Evolutionary conservation across 768 basidiomycete species (phyloP).

Genomic region (Cystobasidium ongulense): DNA sequence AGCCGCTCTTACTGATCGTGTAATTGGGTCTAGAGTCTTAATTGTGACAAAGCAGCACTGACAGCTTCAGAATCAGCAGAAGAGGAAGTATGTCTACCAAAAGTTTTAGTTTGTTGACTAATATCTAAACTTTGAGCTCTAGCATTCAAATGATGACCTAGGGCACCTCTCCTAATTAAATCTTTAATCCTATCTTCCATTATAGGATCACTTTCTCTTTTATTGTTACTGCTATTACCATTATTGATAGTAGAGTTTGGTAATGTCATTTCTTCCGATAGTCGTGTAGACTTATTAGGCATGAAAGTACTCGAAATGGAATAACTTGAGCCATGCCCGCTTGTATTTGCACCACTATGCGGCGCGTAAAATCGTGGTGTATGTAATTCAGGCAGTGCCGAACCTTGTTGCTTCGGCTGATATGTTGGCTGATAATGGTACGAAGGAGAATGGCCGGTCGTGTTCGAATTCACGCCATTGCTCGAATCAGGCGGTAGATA

Average conservation of each 20-base stretch:
- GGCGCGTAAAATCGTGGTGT: slow-evolving; percentile 3
- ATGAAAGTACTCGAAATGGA: neutral
- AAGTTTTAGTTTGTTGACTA: slow-evolving; percentile 21
- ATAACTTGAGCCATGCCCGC: neutral
- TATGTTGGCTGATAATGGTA: neutral
- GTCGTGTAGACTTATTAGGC: slow-evolving; percentile 1
- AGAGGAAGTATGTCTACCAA: slow-evolving; percentile 16
- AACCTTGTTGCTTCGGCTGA: neutral
- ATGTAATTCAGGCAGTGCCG: neutral
- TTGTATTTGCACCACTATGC: neutral
- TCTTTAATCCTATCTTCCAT: slow-evolving; percentile 29
- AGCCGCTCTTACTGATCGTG: no score
- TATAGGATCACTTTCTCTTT: slow-evolving; percentile 22
- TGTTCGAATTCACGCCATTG: neutral
- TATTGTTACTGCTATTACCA: no score
- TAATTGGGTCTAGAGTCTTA: neutral
- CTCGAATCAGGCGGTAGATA: slow-evolving; percentile 5
- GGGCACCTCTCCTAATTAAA: slow-evolving; percentile 6
- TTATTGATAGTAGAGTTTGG: neutral
- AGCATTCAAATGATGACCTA: slow-evolving; percentile 30
- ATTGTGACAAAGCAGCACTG: slow-evolving; percentile 7
- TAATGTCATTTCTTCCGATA: slow-evolving; percentile 23
- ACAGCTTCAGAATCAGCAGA: slow-evolving; percentile 18
- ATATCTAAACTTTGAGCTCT: slow-evolving; percentile 23
- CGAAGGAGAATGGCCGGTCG: neutral